Evolutionary conservation across 78 protist species (phyloP).

Genomic region (Mastigamoeba balamuthi): DNA sequence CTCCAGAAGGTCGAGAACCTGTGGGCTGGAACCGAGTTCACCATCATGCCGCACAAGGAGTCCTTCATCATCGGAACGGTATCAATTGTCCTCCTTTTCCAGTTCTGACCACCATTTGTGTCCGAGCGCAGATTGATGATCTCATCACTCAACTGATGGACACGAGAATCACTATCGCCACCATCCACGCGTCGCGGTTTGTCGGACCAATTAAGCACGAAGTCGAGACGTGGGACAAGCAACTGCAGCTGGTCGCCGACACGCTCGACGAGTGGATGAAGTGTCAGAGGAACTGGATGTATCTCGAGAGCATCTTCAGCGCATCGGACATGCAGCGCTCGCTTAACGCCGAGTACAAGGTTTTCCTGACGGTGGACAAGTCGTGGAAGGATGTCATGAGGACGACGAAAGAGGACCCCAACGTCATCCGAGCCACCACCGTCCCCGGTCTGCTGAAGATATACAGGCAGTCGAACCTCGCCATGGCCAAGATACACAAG

Average conservation of each 20-base stretch:
- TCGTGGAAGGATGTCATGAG: constrained; percentile 57
- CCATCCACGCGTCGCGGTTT: constrained; percentile 61
- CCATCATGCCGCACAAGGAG: not conserved
- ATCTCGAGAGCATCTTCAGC: constrained; percentile 61
- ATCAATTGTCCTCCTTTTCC: not conserved
- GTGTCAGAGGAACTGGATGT: constrained; percentile 69
- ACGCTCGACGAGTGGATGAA: constrained; percentile 72
- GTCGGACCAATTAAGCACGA: constrained; percentile 36
- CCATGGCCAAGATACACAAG: constrained; percentile 59
- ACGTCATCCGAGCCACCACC: constrained; percentile 6
- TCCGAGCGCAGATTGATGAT: constrained; percentile 31
- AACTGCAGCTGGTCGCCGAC: constrained; percentile 32
- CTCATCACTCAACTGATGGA: constrained; percentile 25
- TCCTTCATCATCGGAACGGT: not conserved
- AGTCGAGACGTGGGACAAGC: constrained; percentile 65
- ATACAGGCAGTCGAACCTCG: too few species aligned
- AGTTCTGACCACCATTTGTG: not conserved
- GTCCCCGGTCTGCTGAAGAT: constrained; percentile 15
- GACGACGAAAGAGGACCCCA: constrained; percentile 11
- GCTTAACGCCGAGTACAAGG: constrained; percentile 42
- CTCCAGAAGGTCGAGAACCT: constrained; percentile 3
- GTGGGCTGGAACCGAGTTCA: not conserved
- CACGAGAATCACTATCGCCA: constrained; percentile 21
- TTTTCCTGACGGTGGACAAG: constrained; percentile 54
- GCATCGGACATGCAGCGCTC: constrained; percentile 66